Evolutionary conservation across 371 early-diverging fungal genomes (phyloP), one percentile per base, ranked within the genome.

Genomic region (Mucor saturninus): DNA sequence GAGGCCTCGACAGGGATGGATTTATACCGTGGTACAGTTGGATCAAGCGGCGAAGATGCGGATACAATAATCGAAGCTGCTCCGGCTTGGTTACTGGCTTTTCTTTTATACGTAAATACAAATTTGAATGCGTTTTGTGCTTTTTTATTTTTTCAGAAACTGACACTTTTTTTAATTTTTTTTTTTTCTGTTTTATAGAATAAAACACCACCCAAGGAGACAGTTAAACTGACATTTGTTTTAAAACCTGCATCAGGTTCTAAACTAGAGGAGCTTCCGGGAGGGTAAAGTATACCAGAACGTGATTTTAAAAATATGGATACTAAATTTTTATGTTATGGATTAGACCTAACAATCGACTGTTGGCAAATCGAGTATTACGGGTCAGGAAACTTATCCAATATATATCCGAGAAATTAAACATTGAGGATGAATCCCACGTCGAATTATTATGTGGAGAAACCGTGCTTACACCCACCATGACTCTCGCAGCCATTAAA

Each of bases 301-400:
- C 8, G 55, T 14, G 62, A 7, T 48, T 4, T 43, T 56, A 54
- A 21, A 21, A 21, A 21, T 21, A 21, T 21, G 21, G 1, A 21
- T 21, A 21, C 21, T 21, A 21, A 21, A 21, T 21, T 21, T 21
- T 21, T 21, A 21, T 21, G 21, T 21, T 21, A 21, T 21, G 21
- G 21, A 21, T 21, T 21, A 75, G 77, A 46, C 84, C 85, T 5
- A 90, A 88, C 56, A 79, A 88, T 51, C 85, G 94, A 9, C 74
- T 97, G 40, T 82, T 89, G 13, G 95, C 97, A 4, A 94, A 94
- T 61, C 79, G 95, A 38, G 89, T 95, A 81, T 71, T 97, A 46
- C 81, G 96, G n/a, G 83, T 93, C 4, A 83, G 92, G 30, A 96
- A 97, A 67, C 79, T 97, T 38, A 57, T 89, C 2, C 80, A 85